Percentiles rank a stretch among this genome's conserved stretches.
Conservation (phyloP, 768 basidiomycete species). For the Naganishia vaughanmartiniae region DNA sequence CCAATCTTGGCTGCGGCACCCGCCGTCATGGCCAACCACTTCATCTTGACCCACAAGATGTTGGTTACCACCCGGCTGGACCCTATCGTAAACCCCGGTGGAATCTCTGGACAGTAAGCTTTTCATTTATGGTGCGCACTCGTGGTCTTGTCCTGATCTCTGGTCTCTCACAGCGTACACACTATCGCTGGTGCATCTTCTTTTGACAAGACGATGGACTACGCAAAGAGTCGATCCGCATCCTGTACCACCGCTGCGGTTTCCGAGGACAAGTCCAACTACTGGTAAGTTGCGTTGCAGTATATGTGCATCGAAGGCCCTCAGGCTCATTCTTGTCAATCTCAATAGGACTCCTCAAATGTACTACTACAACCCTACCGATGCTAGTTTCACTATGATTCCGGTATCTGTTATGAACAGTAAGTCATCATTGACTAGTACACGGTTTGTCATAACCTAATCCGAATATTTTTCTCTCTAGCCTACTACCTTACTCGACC, state of each 20-base stretch:
- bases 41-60: slow-evolving; percentile 46
- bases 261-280: slow-evolving; percentile 51
- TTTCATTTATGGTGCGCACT: neutral
- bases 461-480: neutral
- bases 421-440: slow-evolving; percentile 37
- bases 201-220: slow-evolving; percentile 47
- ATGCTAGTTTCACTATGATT: slow-evolving; percentile 45
- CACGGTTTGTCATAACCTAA: neutral
- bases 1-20: slow-evolving; percentile 19
- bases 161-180: slow-evolving; percentile 36
- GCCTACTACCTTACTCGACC: slow-evolving; percentile 51
- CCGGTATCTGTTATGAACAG: slow-evolving; percentile 44
- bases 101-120: slow-evolving; percentile 34
- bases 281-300: slow-evolving; percentile 41
- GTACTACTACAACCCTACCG: slow-evolving; percentile 49
- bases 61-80: slow-evolving; percentile 49
- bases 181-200: slow-evolving; percentile 52
- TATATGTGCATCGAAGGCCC: neutral
- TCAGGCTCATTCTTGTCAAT: neutral
- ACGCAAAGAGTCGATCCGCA: slow-evolving; percentile 40
- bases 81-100: slow-evolving; percentile 49
- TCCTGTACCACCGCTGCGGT: slow-evolving; percentile 52
- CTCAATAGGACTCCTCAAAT: slow-evolving; percentile 38
- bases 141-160: neutral
- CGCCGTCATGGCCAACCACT: slow-evolving; percentile 33